These are phyloP conservation scores for Cubamyces lactineus DNA, from an alignment of 768 basidiomycete species.

Conservation along the genomic window DNA sequence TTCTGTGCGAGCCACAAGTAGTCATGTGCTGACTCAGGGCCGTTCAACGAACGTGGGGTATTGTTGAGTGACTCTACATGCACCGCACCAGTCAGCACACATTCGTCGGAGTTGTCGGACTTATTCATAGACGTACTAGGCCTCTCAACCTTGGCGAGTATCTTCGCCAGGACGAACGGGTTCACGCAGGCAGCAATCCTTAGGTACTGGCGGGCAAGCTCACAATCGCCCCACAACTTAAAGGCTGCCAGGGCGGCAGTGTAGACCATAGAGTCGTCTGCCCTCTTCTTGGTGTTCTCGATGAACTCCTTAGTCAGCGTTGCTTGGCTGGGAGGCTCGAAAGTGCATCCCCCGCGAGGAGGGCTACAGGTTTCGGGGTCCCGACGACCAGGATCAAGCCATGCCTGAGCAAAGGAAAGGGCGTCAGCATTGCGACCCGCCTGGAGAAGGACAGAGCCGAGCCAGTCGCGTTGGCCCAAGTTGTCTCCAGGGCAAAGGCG, in stretches of 20 bases:
- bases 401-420: conserved; percentile 44
- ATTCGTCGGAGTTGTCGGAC: neutral
- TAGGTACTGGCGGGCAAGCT: conserved; percentile 44
- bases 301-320: conserved; percentile 27
- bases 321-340: conserved; percentile 18
- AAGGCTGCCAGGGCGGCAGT: conserved; percentile 48
- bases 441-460: conserved; percentile 43
- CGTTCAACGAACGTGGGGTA: conserved; percentile 37
- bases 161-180: conserved; percentile 42
- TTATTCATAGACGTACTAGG: conserved; percentile 38
- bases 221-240: conserved; percentile 45
- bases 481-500: conserved; percentile 49
- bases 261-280: conserved; percentile 30
- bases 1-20: conserved; percentile 49
- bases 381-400: conserved; percentile 30
- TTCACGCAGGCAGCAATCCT: conserved; percentile 39
- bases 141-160: conserved; percentile 41
- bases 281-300: conserved; percentile 3
- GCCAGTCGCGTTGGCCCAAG: conserved; percentile 41
- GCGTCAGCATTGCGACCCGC: conserved; percentile 41
- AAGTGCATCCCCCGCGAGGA: conserved; percentile 27
- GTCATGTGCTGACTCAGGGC: conserved; percentile 49
- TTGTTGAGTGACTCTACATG: conserved; percentile 37
- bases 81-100: neutral
- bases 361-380: conserved; percentile 11